Percentiles rank a stretch among this genome's conserved stretches.
phyloP scores from a whole-genome alignment of 2,329 filamentous ascomycete species.

The Colletotrichum sp. region DNA sequence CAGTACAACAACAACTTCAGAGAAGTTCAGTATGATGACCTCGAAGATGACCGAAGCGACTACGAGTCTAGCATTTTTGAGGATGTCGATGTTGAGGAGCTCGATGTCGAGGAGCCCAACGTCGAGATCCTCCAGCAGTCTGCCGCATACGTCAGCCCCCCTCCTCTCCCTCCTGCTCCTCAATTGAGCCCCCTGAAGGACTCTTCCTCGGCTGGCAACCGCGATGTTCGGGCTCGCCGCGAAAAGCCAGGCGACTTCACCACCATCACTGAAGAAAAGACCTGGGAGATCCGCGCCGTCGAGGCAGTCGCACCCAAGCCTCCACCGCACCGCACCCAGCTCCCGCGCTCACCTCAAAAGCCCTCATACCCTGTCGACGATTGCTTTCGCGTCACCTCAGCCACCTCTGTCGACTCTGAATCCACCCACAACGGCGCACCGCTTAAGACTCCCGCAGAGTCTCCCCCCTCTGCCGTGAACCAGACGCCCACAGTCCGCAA shows the following conservation, averaged over 20 bases:
- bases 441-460: slow-evolving; percentile 15
- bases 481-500: slow-evolving; percentile 8
- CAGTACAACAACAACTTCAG: neutral
- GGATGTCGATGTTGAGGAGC: slow-evolving; percentile 46
- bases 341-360: slow-evolving; percentile 35
- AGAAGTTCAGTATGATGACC: slow-evolving; percentile 26
- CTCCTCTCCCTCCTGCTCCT: slow-evolving; percentile 51
- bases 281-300: slow-evolving; percentile 42
- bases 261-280: slow-evolving; percentile 53
- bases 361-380: slow-evolving; percentile 16
- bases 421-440: slow-evolving; percentile 30
- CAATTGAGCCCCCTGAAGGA: slow-evolving; percentile 58
- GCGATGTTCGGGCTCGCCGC: slow-evolving; percentile 21
- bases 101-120: slow-evolving; percentile 46
- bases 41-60: slow-evolving; percentile 34
- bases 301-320: slow-evolving; percentile 28
- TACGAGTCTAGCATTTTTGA: slow-evolving; percentile 48
- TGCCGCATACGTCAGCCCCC: slow-evolving; percentile 44
- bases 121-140: slow-evolving; percentile 51
- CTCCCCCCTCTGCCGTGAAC: neutral
- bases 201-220: slow-evolving; percentile 42
- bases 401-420: slow-evolving; percentile 22
- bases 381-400: slow-evolving; percentile 10
- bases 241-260: slow-evolving; percentile 46
- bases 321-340: slow-evolving; percentile 35